Percentiles rank a stretch among this genome's conserved stretches.
Conservation (phyloP, 805 yeast species). For the Wickerhamiella sorbophila region DNA sequence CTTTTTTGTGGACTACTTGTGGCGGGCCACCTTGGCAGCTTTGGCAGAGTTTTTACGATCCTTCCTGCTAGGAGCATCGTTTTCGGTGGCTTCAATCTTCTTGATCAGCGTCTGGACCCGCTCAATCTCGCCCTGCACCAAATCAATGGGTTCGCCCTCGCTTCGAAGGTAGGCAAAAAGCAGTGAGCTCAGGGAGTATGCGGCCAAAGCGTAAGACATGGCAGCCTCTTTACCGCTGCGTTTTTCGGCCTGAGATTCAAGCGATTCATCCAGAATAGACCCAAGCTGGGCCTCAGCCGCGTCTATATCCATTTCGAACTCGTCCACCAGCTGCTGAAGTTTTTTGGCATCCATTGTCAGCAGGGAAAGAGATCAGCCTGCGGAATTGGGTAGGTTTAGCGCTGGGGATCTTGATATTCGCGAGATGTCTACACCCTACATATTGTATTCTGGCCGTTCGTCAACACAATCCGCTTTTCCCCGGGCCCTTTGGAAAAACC, state of each 20-base stretch:
- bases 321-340: conserved; percentile 11
- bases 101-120: conserved; percentile 47
- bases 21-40: neutral
- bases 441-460: neutral
- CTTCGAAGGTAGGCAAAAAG: conserved; percentile 46
- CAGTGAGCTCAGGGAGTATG: conserved; percentile 43
- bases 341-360: conserved; percentile 1
- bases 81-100: conserved; percentile 35
- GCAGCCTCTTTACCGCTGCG: conserved; percentile 6
- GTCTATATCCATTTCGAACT: conserved; percentile 13
- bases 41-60: neutral
- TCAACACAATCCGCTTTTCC: too few relatives aligned
- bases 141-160: conserved; percentile 38
- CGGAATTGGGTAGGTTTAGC: too few relatives aligned
- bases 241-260: conserved; percentile 13
- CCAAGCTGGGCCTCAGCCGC: conserved; percentile 8
- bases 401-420: too few relatives aligned
- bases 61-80: neutral
- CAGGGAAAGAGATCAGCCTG: too few relatives aligned
- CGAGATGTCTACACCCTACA: neutral
- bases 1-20: neutral
- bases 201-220: conserved; percentile 17
- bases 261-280: conserved; percentile 9
- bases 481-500: too few relatives aligned
- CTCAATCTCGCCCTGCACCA: conserved; percentile 32